Conservation (phyloP, 768 basidiomycete genomes). For the Leccinum longicurvipes region DNA sequence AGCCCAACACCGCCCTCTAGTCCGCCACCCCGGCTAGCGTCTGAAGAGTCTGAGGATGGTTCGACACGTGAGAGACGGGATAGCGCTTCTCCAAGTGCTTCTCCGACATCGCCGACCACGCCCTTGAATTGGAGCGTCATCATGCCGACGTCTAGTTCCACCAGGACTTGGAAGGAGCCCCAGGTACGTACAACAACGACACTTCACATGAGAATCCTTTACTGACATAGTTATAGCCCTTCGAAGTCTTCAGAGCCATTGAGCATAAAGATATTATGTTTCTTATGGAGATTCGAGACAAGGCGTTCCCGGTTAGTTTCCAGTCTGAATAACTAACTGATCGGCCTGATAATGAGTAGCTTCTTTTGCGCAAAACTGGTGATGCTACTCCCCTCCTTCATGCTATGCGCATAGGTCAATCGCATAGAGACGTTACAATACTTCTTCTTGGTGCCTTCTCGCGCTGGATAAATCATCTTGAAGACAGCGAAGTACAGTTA, state of each 20-base stretch:
- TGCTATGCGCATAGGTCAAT: constrained; percentile 76
- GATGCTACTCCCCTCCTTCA: constrained; percentile 88
- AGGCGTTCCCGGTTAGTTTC: constrained; percentile 67
- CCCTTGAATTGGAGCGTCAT: constrained; percentile 13
- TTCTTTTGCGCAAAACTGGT: constrained; percentile 81
- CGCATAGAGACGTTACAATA: constrained; percentile 81
- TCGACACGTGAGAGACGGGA: constrained; percentile 8
- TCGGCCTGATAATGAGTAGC: constrained; percentile 34
- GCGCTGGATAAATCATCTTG: constrained; percentile 85
- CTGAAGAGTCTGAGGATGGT: constrained; percentile 19
- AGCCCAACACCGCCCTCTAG: constrained; percentile 38
- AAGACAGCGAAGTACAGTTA: constrained; percentile 72
- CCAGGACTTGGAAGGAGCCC: constrained; percentile 47
- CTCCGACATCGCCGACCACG: constrained; percentile 22
- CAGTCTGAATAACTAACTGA: neutral
- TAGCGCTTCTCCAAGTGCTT: constrained; percentile 17
- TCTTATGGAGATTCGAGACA: constrained; percentile 80
- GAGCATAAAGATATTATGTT: constrained; percentile 80
- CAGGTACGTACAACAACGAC: constrained; percentile 37
- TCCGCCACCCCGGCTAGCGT: constrained; percentile 15
- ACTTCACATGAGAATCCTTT: neutral
- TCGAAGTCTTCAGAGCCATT: constrained; percentile 77
- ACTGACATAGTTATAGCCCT: constrained; percentile 37
- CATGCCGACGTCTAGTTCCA: constrained; percentile 11
- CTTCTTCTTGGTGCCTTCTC: constrained; percentile 87